Evolutionary conservation across 1,284 basidiomycete species (phyloP), one percentile per base, ranked within the genome.

Genomic region (Caloboletus firmus): DNA sequence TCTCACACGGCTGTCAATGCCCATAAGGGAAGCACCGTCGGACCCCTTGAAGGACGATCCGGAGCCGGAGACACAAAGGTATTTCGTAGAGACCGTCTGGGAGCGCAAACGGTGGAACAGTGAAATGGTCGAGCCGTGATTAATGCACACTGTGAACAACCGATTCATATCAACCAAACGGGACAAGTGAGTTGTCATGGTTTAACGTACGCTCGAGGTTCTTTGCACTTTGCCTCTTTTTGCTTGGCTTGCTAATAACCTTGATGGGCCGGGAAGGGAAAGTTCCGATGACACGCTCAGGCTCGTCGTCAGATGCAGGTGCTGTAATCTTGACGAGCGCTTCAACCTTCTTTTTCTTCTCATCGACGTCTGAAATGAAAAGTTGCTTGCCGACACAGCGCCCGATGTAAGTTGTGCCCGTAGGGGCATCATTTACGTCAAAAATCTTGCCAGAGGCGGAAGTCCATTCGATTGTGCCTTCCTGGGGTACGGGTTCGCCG

Each of bases 191-290:
- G 52, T 57, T 57, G 39, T 40, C 39, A 57, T 52, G 58, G 55
- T 45, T 28, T 41, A 84, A 65, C 93, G 78, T 70, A 94, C 93
- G 77, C 70, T 97, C 95, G 5, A 93, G 82, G 62, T 95, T 94
- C 78, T 95, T 94, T 57, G 89, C 90, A 69, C 87, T 93, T 70
- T 95, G 92, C 63, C 93, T 82, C 80, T 98, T 98, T 80, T 98
- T 97, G 78, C 90, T 93, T 4, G 93, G 93, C 72, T 96, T 96
- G 73, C 89, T 92, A 74, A 98, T 98, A 63, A 98, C 92, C 73
- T 96, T 96, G 80, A 98, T 98, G 32, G 95, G 89, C 48, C 89
- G 87, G 63, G 90, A 92, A 51, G 91, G 85, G 77, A 96, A 95
- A 26, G 85, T 81, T 42, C 93, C 92, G 63, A 98, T 83, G 52